Evolutionary conservation across 257 asterid species (phyloP), one percentile per base, ranked within the genome.

Genomic region (Petunia secreta): DNA sequence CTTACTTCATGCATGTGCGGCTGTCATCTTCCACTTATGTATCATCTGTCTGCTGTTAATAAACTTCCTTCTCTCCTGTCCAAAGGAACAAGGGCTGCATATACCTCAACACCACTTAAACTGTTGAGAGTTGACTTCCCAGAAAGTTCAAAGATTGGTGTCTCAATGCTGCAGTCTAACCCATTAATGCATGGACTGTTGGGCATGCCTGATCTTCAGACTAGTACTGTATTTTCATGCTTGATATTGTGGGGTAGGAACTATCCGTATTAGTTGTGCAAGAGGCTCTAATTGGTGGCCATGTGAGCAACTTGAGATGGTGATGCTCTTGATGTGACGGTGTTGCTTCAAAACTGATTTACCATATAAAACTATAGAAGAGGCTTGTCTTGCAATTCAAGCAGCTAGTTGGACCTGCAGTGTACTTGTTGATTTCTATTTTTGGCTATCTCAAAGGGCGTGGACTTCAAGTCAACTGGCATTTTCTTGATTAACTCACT

Each of bases 351-450:
- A 25, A 25, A 25, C 25, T 25, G 25, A 25, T 25, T 25, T 25
- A 25, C 25, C 25, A 0, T 52, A 5, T 52, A 52, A 8, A 52
- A 63, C 46, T 44, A n/a, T 63, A 63, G 16, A 63, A n/a, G 55
- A 50, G 53, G 75, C 75, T 67, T 67, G 34, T 67, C 75, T 34
- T 4, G n/a, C 14, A 41, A 41, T 9, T 67, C 39, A n/a, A 67
- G 55, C 14, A 43, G 75, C 55, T n/a, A n/a, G 57, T 10, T 52
- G 57, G 57, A 52, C 9, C 57, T 52, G 57, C 15, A 52, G 57
- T 52, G 15, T 52, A 52, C 11, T 10, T 10, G 5, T 52, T 4
- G 15, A 52, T 52, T 52, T 52, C 57, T 52, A 15, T 52, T 52
- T 8, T 10, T 52, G 57, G 57, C 9, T 52, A 15, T 2, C 75